Evolutionary conservation across 1,139 yeast genomes (phyloP).

Genomic region (Protomyces pachydermus): DNA sequence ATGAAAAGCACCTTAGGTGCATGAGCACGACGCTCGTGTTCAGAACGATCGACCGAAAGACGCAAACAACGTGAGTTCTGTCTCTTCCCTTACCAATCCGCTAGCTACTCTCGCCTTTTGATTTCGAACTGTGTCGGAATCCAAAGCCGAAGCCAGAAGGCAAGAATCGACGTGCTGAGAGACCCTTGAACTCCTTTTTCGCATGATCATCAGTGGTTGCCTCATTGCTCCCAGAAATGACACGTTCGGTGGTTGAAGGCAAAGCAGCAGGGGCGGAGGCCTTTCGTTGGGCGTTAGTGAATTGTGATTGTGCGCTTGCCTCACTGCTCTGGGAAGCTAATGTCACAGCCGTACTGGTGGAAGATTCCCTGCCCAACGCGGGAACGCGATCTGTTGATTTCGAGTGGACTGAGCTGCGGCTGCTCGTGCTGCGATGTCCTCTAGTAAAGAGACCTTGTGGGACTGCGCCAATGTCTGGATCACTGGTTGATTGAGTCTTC

Average conservation of each 20-base stretch:
- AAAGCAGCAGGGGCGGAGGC: background rate
- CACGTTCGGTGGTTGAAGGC: background rate
- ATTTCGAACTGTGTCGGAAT: background rate
- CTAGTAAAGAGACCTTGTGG: background rate
- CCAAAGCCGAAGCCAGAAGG: background rate
- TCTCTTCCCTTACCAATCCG: background rate
- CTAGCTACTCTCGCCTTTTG: background rate
- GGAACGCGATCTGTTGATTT: slow-evolving; percentile 12
- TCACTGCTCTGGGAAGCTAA: background rate
- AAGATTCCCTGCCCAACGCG: background rate
- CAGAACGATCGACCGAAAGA: no score
- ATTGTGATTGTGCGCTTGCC: background rate
- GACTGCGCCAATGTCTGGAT: background rate
- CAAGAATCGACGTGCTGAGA: background rate
- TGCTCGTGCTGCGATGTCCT: slow-evolving; percentile 12
- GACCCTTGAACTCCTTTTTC: background rate
- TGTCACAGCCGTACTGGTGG: background rate
- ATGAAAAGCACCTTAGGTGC: no score
- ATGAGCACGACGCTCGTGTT: no score
- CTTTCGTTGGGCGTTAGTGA: background rate
- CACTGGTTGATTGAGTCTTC: slow-evolving; percentile 1
- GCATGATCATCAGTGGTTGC: background rate
- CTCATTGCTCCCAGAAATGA: background rate
- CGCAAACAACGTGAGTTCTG: background rate
- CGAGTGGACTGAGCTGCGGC: slow-evolving; percentile 16